phyloP scores from a whole-genome alignment of 2,329 filamentous ascomycete species.

The Diaporthe sp. region DNA sequence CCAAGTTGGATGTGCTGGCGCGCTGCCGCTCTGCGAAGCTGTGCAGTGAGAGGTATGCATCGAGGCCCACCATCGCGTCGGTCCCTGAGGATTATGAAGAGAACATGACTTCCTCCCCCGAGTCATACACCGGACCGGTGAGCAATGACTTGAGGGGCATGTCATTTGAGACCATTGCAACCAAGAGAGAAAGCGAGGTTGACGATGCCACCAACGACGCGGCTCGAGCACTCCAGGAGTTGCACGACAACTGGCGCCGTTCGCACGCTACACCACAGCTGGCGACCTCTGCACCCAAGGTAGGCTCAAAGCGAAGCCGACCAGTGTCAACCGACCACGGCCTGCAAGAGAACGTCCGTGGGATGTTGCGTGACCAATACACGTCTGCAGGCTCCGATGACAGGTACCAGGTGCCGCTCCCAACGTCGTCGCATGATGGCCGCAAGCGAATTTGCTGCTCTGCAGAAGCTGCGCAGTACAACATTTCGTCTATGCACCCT shows the following conservation, averaged over 20 bases:
- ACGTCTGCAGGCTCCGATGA: slow-evolving; percentile 48
- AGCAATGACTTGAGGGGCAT: slow-evolving; percentile 64
- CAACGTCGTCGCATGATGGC: slow-evolving; percentile 59
- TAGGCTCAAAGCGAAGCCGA: slow-evolving; percentile 70
- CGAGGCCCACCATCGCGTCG: slow-evolving; percentile 66
- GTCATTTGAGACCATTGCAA: slow-evolving; percentile 61
- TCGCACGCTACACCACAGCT: slow-evolving; percentile 45
- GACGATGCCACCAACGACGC: slow-evolving; percentile 67
- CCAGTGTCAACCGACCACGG: slow-evolving; percentile 68
- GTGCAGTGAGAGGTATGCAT: slow-evolving; percentile 65
- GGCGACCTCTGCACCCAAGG: slow-evolving; percentile 51
- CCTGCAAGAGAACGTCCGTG: slow-evolving; percentile 77
- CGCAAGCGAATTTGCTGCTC: slow-evolving; percentile 78
- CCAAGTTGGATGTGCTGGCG: slow-evolving; percentile 72
- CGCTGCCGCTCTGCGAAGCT: slow-evolving; percentile 73
- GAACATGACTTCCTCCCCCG: slow-evolving; percentile 66
- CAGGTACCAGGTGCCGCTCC: slow-evolving; percentile 55
- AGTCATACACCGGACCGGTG: slow-evolving; percentile 67
- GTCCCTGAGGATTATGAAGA: slow-evolving; percentile 70
- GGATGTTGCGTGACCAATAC: slow-evolving; percentile 63
- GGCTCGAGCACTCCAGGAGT: slow-evolving; percentile 69
- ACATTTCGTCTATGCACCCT: slow-evolving; percentile 61
- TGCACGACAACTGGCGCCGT: slow-evolving; percentile 66
- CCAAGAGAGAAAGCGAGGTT: slow-evolving; percentile 59
- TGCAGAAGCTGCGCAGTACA: slow-evolving; percentile 66